phyloP scores from a whole-genome alignment of 352 stramenopile species.

The Pythium dissimile region DNA sequence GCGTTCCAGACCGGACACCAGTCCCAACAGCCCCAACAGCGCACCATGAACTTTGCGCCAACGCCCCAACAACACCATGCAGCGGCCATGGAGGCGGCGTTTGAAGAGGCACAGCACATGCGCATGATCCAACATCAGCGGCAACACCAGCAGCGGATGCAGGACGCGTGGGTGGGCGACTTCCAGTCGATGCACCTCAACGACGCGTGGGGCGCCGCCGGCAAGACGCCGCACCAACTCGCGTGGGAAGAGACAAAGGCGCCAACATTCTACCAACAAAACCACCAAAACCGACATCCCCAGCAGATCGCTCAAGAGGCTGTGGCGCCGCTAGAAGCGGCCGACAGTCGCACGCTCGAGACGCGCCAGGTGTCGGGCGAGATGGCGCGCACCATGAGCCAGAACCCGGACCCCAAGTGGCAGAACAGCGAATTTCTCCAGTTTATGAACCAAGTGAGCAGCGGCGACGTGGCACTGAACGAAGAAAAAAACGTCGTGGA shows the following conservation, averaged over 20 bases:
- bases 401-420: conserved; percentile 76
- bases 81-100: conserved; percentile 40
- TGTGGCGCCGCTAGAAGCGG: not conserved
- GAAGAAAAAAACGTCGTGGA: conserved; percentile 76
- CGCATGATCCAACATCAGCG: conserved; percentile 33
- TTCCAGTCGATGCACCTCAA: conserved; percentile 61
- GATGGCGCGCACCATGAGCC: conserved; percentile 75
- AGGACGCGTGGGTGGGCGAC: conserved; percentile 66
- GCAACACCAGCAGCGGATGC: conserved; percentile 27
- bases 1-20: conserved; percentile 54
- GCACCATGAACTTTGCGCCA: too few relatives aligned
- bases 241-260: conserved; percentile 61
- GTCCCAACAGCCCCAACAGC: too few relatives aligned
- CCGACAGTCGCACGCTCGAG: conserved; percentile 27
- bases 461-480: conserved; percentile 69
- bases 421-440: conserved; percentile 86
- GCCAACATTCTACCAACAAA: conserved; percentile 32
- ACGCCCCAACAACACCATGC: conserved; percentile 40
- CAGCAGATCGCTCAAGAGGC: conserved; percentile 20
- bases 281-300: conserved; percentile 25
- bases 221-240: conserved; percentile 58
- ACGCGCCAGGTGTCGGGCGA: conserved; percentile 55
- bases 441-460: conserved; percentile 82
- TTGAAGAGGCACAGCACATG: conserved; percentile 43
- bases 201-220: conserved; percentile 53